A percentile compares a stretch with the other conserved stretches of the same genome.
These are phyloP conservation scores for Yamadazyma epiphylla DNA, from an alignment of 1,139 yeast genomes.

Conservation along the genomic window DNA sequence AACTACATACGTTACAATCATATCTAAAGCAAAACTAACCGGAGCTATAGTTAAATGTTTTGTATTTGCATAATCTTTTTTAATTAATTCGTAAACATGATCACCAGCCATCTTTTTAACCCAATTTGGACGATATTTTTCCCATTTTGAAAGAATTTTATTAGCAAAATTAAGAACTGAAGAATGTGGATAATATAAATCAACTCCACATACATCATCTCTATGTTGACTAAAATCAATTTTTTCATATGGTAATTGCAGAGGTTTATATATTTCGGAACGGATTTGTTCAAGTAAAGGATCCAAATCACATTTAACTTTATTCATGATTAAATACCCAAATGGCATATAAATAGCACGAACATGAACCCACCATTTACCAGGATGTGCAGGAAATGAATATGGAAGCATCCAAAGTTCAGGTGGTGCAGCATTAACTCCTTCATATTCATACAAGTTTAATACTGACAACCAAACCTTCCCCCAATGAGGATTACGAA, in stretches of 20 bases:
- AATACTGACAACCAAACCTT: slow-evolving; percentile 83
- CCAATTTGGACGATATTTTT: slow-evolving; percentile 75
- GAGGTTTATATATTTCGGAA: slow-evolving; percentile 62
- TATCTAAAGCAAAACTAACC: slow-evolving; percentile 80
- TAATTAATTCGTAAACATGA: slow-evolving; percentile 57
- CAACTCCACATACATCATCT: slow-evolving; percentile 87
- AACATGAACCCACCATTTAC: slow-evolving; percentile 99
- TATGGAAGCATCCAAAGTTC: slow-evolving; percentile 92
- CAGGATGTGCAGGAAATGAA: slow-evolving; percentile 81
- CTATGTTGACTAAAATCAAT: slow-evolving; percentile 71
- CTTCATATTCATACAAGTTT: slow-evolving; percentile 88
- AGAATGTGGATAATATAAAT: slow-evolving; percentile 91
- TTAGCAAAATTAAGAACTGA: slow-evolving; percentile 62
- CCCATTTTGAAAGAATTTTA: slow-evolving; percentile 57
- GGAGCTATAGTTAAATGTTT: slow-evolving; percentile 90
- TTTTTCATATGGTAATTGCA: slow-evolving; percentile 51
- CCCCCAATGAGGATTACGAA: slow-evolving; percentile 96
- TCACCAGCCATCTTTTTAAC: slow-evolving; percentile 50
- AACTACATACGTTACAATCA: slow-evolving; percentile 63
- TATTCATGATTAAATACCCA: slow-evolving; percentile 70
- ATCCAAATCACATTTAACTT: slow-evolving; percentile 55
- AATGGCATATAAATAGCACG: slow-evolving; percentile 87
- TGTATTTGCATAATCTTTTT: slow-evolving; percentile 76
- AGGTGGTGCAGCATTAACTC: slow-evolving; percentile 97
- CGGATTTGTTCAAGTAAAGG: slow-evolving; percentile 65